Base-by-base conservation (phyloP, 2,329 filamentous ascomycete genomes). In the Colletotrichum sp. region DNA sequence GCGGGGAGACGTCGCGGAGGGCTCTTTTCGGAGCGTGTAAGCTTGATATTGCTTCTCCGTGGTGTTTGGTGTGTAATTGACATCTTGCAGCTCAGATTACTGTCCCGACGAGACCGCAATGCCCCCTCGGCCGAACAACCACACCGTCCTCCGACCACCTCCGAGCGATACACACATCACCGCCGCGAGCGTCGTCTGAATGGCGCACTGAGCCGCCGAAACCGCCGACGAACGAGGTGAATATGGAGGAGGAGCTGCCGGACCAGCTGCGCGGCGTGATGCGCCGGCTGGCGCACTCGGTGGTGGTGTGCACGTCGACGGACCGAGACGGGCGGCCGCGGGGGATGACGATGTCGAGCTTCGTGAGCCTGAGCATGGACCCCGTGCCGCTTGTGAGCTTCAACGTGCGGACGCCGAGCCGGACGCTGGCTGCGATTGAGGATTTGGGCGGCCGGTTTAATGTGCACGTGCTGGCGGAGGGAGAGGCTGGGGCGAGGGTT, bases 271-370 rank as follows among this genome's bases (percentile, higher is more conserved):
- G 89, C 72, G 83, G 85, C 64, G 84, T 90, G 27, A 89, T 91
- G 88, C 89, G 90, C 72, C 86, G 88, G 16, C 83, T 92, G 15
- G 84, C 88, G 4, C 88, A 90, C 79, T 88, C 89, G 1, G 89
- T 90, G 48, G 89, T 91, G n/a, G 87, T 91, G 15, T 89, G 89
- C 80, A 91, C 90, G 27, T 83, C 89, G 27, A 81, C 84, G n/a
- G 81, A 84, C n/a, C 76, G 82, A 44, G 16, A 77, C 32, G 77
- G 80, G 36, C 70, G 79, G 55, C 80, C 87, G 8, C 85, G 87
- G 36, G 90, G 87, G 64, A 90, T 92, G 87, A 92, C 91, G 36
- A 90, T 91, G 85, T 92, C 91, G 8, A 91, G 90, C 3, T 88
- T 92, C 77, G 90, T 90, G 4, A 91, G 90, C 0, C 82, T 92